Percentiles rank a stretch among this genome's conserved stretches.
Evolutionary conservation across 495 filamentous ascomycete species (phyloP).

Genomic region (Wilcoxina mikolae): DNA sequence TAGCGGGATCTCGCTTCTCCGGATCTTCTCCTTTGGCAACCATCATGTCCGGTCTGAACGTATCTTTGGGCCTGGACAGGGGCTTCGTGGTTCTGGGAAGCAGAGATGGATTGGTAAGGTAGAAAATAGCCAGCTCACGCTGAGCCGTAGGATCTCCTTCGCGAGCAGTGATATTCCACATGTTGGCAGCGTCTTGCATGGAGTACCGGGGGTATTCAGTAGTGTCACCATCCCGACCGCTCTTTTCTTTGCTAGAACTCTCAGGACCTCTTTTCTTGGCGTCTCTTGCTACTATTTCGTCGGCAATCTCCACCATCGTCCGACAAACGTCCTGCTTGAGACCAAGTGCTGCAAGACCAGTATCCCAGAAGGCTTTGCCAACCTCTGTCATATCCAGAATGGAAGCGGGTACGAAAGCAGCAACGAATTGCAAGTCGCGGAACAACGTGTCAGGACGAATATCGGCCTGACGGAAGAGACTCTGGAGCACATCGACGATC

Average conservation of each 20-base stretch:
- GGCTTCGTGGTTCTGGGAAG: slow-evolving; percentile 74
- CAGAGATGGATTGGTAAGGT: slow-evolving; percentile 81
- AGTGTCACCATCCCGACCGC: slow-evolving; percentile 27
- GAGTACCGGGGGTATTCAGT: slow-evolving; percentile 36
- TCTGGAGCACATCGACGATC: slow-evolving; percentile 64
- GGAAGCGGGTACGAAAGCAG: slow-evolving; percentile 69
- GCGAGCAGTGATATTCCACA: slow-evolving; percentile 90
- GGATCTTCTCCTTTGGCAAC: slow-evolving; percentile 48
- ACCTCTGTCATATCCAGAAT: slow-evolving; percentile 72
- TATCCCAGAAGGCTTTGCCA: slow-evolving; percentile 91
- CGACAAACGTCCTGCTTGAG: slow-evolving; percentile 81
- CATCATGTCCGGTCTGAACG: slow-evolving; percentile 82
- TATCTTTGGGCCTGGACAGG: slow-evolving; percentile 69
- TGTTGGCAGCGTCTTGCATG: slow-evolving; percentile 72
- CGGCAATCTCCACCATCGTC: slow-evolving; percentile 77
- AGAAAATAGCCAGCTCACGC: slow-evolving; percentile 85
- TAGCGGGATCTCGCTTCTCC: slow-evolving; percentile 63
- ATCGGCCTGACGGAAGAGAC: slow-evolving; percentile 59
- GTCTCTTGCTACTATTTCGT: slow-evolving; percentile 52
- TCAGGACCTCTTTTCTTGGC: slow-evolving; percentile 24
- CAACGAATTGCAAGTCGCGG: slow-evolving; percentile 89
- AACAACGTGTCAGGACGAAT: slow-evolving; percentile 83
- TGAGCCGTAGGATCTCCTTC: slow-evolving; percentile 88
- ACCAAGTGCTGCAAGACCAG: slow-evolving; percentile 69
- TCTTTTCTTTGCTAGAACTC: slow-evolving; percentile 25